Evolutionary conservation across 768 basidiomycete species (phyloP), one percentile per base, ranked within the genome.

Genomic region (Cystofilobasidium ferigula): DNA sequence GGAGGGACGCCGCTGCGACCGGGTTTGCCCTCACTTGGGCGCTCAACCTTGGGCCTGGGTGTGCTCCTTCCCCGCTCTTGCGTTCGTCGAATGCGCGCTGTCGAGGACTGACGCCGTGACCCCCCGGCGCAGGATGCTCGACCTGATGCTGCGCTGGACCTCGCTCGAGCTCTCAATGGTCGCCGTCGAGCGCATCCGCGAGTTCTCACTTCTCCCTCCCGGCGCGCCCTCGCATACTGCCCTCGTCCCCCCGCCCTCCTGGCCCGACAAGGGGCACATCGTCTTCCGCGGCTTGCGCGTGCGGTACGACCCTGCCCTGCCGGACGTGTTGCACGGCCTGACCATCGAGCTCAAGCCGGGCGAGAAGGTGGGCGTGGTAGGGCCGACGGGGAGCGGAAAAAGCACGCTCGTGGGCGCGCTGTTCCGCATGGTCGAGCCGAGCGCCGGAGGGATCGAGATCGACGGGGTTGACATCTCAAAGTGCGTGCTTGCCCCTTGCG

Each of bases 11-110:
- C 3, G 82, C 92, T 0, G 77, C 86, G 69, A 89, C 89, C 16
- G 91, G 90, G 9, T 91, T 94, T 73, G 85, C 89, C 6, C 78
- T 95, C 18, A 83, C 89, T 0, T 95, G 94, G 71, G 86, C 89
- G 2, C 82, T 83, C 3, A 86, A 83, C 1, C 82, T 93, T 64
- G 85, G 85, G 1, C 78, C 77, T 51, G 88, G n/a, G n/a, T n/a
- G n/a, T n/a, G n/a, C n/a, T n/a, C n/a, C n/a, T n/a, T n/a, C n/a
- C n/a, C n/a, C n/a, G n/a, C n/a, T n/a, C n/a, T n/a, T n/a, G n/a
- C n/a, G n/a, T n/a, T n/a, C n/a, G n/a, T n/a, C n/a, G n/a, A n/a
- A n/a, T n/a, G n/a, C n/a, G n/a, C n/a, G n/a, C n/a, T n/a, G n/a
- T n/a, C n/a, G n/a, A n/a, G n/a, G n/a, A n/a, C n/a, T n/a, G n/a